Evolutionary conservation across 495 filamentous ascomycete genomes (phyloP).

Genomic region (Hypoxylon perforatum): DNA sequence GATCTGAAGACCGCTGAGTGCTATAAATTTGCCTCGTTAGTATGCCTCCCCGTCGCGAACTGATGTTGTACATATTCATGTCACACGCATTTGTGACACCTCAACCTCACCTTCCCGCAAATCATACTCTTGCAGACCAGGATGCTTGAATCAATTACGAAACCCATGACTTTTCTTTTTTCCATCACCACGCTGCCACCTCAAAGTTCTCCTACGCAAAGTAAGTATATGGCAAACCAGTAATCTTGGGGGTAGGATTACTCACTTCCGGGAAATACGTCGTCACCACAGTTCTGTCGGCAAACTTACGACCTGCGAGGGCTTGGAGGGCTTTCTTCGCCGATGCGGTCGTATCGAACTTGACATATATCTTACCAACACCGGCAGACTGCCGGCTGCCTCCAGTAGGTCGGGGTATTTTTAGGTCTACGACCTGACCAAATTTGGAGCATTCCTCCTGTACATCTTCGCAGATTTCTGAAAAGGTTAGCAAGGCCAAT

Average conservation of each 20-base stretch:
- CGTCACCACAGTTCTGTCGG: conserved; percentile 93
- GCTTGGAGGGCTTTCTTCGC: conserved; percentile 86
- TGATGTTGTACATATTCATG: conserved; percentile 34
- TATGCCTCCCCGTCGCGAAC: conserved; percentile 10
- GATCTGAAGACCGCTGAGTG: conserved; percentile 5
- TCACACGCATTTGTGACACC: conserved; percentile 10
- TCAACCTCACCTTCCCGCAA: conserved; percentile 16
- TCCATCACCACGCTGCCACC: conserved; percentile 75
- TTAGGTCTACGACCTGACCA: conserved; percentile 83
- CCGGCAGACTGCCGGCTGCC: conserved; percentile 83
- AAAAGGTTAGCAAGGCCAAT: conserved; percentile 33
- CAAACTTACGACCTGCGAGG: conserved; percentile 93
- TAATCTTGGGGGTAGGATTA: conserved; percentile 3
- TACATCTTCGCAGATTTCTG: conserved; percentile 95
- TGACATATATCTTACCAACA: conserved; percentile 98
- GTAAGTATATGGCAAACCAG: conserved; percentile 4
- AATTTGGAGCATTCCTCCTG: conserved; percentile 92
- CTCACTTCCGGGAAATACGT: conserved; percentile 93
- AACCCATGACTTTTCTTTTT: conserved; percentile 35
- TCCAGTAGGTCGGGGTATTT: conserved; percentile 87
- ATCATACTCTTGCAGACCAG: conserved; percentile 4
- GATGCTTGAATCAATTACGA: conserved; percentile 40
- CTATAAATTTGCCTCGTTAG: conserved; percentile 23
- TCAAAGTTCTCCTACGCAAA: conserved; percentile 77
- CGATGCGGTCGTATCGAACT: conserved; percentile 81